Evolutionary conservation across 257 asterid species (phyloP).

Genomic region (Fraxinus pennsylvanica): DNA sequence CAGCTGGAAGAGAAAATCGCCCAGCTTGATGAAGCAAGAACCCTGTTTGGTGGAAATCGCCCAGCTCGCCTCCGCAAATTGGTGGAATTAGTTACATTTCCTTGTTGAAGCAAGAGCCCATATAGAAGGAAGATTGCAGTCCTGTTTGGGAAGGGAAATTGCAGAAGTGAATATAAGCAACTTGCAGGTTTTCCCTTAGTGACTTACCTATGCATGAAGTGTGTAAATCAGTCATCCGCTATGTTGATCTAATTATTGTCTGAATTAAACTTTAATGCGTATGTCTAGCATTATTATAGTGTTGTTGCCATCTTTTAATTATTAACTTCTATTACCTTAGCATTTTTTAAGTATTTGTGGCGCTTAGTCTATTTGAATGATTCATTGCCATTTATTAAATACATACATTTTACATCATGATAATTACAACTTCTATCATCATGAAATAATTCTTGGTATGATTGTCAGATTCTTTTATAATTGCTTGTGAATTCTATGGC

Average conservation of each 20-base stretch:
- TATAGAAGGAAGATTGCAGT: too few relatives aligned
- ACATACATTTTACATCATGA: not conserved
- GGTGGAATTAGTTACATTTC: too few relatives aligned
- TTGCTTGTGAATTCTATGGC: conserved; percentile 19
- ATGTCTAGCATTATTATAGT: not conserved
- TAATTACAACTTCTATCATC: not conserved
- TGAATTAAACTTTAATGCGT: not conserved
- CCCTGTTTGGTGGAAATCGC: too few relatives aligned
- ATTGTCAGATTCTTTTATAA: not conserved
- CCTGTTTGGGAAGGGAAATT: too few relatives aligned
- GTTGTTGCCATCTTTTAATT: too few relatives aligned
- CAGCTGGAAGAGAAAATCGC: too few relatives aligned
- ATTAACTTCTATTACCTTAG: too few relatives aligned
- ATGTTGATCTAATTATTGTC: not conserved
- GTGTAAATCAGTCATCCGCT: not conserved
- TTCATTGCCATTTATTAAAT: not conserved
- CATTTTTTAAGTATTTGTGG: not conserved
- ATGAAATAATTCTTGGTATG: not conserved
- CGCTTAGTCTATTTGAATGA: not conserved
- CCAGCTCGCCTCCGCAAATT: too few relatives aligned
- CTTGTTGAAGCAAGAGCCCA: too few relatives aligned
- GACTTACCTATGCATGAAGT: not conserved
- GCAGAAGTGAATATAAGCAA: not conserved
- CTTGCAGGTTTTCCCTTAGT: not conserved
- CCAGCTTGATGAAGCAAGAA: too few relatives aligned